Evolutionary conservation across 805 yeast species (phyloP).

Genomic region (Isabelozyma gotoi): DNA sequence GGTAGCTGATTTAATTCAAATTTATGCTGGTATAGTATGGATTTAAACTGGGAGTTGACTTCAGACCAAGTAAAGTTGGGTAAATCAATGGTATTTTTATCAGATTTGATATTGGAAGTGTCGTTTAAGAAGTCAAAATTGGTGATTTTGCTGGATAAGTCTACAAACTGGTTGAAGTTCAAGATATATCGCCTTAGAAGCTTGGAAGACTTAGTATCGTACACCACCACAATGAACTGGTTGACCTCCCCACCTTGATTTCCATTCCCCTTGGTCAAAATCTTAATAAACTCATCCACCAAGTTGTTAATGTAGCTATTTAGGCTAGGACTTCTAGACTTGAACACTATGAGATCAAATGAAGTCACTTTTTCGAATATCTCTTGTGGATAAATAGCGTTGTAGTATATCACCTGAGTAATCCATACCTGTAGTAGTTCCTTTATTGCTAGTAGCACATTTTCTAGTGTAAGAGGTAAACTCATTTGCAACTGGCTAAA

Average conservation of each 20-base stretch:
- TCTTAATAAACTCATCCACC: conserved; percentile 23
- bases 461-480: conserved; percentile 20
- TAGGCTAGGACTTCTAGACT: conserved; percentile 49
- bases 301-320: conserved; percentile 41
- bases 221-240: conserved; percentile 37
- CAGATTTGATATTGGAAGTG: not conserved
- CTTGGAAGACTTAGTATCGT: conserved; percentile 22
- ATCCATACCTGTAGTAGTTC: conserved; percentile 52
- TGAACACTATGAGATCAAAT: conserved; percentile 42
- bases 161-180: conserved; percentile 30
- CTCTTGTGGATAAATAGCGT: conserved; percentile 51
- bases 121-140: conserved; percentile 12
- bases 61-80: conserved; percentile 32
- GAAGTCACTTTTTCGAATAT: conserved; percentile 45
- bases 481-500: not conserved
- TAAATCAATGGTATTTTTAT: conserved; percentile 12
- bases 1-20: conserved; percentile 23
- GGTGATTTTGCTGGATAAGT: conserved; percentile 16
- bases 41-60: conserved; percentile 28
- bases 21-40: conserved; percentile 29
- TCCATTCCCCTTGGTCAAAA: conserved; percentile 10
- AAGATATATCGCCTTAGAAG: conserved; percentile 41
- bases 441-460: conserved; percentile 33
- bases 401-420: conserved; percentile 55
- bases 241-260: conserved; percentile 23